Base-by-base conservation (phyloP, 2,329 filamentous ascomycete species). In the Neoascochyta sp. region DNA sequence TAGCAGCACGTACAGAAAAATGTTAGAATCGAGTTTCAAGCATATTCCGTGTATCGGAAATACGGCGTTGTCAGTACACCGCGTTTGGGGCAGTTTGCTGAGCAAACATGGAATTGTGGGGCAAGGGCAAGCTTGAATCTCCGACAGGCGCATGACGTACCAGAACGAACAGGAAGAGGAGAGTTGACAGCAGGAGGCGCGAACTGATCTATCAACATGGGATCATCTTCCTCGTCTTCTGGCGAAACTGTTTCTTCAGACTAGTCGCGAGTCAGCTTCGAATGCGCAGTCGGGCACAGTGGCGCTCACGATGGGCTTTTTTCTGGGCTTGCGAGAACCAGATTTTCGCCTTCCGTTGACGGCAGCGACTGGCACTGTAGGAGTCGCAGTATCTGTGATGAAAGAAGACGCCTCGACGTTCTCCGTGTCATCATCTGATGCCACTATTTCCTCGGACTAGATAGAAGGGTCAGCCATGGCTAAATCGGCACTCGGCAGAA, bases 371-470 rank as follows among this genome's bases (percentile, higher is more conserved):
- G 42, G 34, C 25, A 37, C 39, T 18, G 34, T 22, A 14, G 44
- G 35, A 16, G 39, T 36, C 25, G 29, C 40, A 36, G 33, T 26
- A 22, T 43, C 35, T 17, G 33, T 22, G 8, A 22, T 16, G 5
- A 31, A 23, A 4, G 34, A 24, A 29, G 31, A 22, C 21, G 25
- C 34, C 9, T 52, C 43, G 7, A 29, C 27, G 16, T 47, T 35
- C 13, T 57, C 51, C 36, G 37, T 47, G 27, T 52, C 49, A 29
- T 39, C 43, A n/a, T 54, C 52, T 30, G 48, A 53, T 22, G 43
- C 52, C n/a, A 58, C 44, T 9, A 58, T 36, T 32, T 57, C 52
- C 27, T 55, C 40, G 10, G 54, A 58, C 54, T 58, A 31, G n/a
- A n/a, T n/a, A n/a, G 18, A 21, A 17, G 11, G 22, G 23, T 55